Percentiles rank a stretch among this genome's conserved stretches.
Evolutionary conservation across 495 filamentous ascomycete species (phyloP).

Genomic region (Mytilinidion resinicola): DNA sequence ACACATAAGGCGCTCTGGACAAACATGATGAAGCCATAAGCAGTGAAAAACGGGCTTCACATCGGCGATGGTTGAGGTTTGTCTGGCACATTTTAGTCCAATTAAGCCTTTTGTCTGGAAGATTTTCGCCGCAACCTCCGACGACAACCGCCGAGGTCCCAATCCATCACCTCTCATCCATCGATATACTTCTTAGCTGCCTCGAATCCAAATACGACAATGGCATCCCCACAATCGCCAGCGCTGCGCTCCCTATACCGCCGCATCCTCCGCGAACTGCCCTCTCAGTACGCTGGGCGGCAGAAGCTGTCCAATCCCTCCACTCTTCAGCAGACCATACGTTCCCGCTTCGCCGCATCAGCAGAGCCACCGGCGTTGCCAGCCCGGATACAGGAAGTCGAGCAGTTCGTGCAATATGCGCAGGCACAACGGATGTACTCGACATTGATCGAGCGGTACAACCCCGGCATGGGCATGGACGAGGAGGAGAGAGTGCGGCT

Average conservation of each 20-base stretch:
- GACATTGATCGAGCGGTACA: slow-evolving; percentile 80
- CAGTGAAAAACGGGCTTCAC: neutral
- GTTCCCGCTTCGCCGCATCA: slow-evolving; percentile 41
- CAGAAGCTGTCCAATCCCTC: slow-evolving; percentile 43
- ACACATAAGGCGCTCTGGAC: neutral
- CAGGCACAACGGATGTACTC: slow-evolving; percentile 76
- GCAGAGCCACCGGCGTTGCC: slow-evolving; percentile 8
- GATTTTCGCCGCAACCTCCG: slow-evolving; percentile 24
- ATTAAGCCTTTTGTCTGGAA: no score
- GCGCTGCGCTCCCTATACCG: slow-evolving; percentile 78
- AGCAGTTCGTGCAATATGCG: slow-evolving; percentile 73
- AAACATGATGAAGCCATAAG: neutral
- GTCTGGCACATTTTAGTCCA: no score
- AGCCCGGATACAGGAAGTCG: slow-evolving; percentile 50
- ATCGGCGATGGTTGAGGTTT: no score
- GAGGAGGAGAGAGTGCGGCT: slow-evolving; percentile 78
- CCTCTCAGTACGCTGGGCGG: slow-evolving; percentile 41
- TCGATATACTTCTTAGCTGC: neutral
- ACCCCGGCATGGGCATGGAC: slow-evolving; percentile 77
- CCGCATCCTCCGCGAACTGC: slow-evolving; percentile 83
- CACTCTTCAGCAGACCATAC: slow-evolving; percentile 42
- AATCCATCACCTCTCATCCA: neutral
- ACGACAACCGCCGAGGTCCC: neutral
- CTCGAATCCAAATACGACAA: neutral
- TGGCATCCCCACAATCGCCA: slow-evolving; percentile 25